A percentile compares a stretch with the other conserved stretches of the same genome.
phyloP scores from a whole-genome alignment of 2,329 filamentous ascomycete genomes.

The Claviceps arundinis region DNA sequence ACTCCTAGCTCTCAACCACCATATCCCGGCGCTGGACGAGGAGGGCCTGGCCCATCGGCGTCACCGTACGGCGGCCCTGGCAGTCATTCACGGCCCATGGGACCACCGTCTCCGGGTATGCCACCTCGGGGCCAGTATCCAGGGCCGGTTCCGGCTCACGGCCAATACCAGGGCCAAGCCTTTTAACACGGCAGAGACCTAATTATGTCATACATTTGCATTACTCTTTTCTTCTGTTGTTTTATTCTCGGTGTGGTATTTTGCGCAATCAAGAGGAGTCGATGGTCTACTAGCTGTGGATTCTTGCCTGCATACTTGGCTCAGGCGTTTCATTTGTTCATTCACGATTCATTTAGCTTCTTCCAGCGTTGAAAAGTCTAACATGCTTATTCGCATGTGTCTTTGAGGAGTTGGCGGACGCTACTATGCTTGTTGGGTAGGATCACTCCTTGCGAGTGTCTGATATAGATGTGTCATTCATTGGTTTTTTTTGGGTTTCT shows the following conservation, averaged over 20 bases:
- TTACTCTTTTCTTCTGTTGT: neutral
- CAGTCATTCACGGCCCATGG: slow-evolving; percentile 22
- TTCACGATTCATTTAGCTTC: neutral
- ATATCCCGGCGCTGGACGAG: slow-evolving; percentile 13
- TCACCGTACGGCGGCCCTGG: slow-evolving; percentile 12
- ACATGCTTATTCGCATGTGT: neutral
- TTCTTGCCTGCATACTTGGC: slow-evolving; percentile 4
- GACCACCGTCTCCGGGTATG: slow-evolving; percentile 14
- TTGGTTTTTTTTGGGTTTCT: neutral
- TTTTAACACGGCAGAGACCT: slow-evolving; percentile 13
- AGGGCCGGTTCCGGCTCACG: slow-evolving; percentile 10
- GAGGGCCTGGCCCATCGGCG: slow-evolving; percentile 8
- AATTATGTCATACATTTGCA: neutral
- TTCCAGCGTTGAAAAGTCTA: neutral
- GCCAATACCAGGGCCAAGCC: slow-evolving; percentile 24
- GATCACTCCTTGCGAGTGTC: neutral
- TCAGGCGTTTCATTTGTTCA: slow-evolving; percentile 3
- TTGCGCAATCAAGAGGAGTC: neutral
- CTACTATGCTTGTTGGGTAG: neutral
- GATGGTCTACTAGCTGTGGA: neutral
- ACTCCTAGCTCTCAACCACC: slow-evolving; percentile 16
- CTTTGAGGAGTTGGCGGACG: neutral
- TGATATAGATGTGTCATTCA: neutral
- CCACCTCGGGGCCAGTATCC: slow-evolving; percentile 20
- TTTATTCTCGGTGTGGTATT: neutral